Percentiles rank a stretch among this genome's conserved stretches.
Conservation (phyloP, 2,329 filamentous ascomycete genomes). For the Dendryphion nanum region DNA sequence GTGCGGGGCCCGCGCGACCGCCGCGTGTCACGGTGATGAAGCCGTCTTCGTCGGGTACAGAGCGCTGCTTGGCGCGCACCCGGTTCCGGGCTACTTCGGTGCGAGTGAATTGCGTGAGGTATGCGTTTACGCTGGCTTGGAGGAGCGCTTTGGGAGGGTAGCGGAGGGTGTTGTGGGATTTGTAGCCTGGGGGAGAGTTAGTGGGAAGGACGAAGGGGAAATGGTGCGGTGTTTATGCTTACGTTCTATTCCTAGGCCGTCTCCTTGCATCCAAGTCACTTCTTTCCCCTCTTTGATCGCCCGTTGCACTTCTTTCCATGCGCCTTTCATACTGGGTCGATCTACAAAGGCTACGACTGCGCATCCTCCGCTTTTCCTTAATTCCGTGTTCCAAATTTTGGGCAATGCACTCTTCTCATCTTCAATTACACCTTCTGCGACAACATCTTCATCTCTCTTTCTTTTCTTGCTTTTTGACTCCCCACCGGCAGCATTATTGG, state of each 20-base stretch:
- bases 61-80: conserved; percentile 62
- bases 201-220: conserved; percentile 26
- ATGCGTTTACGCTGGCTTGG: conserved; percentile 76
- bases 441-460: conserved; percentile 48
- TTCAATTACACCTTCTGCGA: conserved; percentile 45
- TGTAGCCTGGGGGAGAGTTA: conserved; percentile 57
- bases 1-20: conserved; percentile 69
- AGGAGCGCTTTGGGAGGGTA: conserved; percentile 68
- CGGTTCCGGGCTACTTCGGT: conserved; percentile 65
- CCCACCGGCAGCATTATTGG: conserved; percentile 27
- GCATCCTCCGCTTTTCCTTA: conserved; percentile 73
- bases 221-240: conserved; percentile 37
- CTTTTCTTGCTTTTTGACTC: conserved; percentile 53
- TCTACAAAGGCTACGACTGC: conserved; percentile 85
- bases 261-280: conserved; percentile 64
- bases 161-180: conserved; percentile 65
- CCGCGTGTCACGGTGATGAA: conserved; percentile 90
- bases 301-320: conserved; percentile 71
- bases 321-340: conserved; percentile 70
- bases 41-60: conserved; percentile 88
- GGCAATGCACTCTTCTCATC: conserved; percentile 65
- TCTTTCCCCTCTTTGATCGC: conserved; percentile 57
- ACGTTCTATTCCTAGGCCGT: conserved; percentile 50
- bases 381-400: conserved; percentile 66
- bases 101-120: conserved; percentile 76